These are phyloP conservation scores for Tanacetum coccineum DNA, from an alignment of 129 eudicot species.

Conservation along the genomic window DNA sequence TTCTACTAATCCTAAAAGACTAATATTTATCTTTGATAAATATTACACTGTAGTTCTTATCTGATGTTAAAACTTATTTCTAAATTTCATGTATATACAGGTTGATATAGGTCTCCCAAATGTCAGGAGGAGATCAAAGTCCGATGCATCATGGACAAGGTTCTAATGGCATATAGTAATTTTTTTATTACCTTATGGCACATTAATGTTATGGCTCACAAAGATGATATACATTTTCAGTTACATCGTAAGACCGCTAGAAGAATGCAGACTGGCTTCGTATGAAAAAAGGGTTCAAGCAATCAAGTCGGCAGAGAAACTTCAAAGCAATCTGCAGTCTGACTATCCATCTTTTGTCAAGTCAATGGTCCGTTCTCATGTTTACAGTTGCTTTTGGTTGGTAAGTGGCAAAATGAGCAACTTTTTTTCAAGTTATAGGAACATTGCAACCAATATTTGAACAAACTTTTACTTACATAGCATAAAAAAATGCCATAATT, in stretches of 20 bases:
- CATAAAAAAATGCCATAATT: background rate
- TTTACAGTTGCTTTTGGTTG: conserved; percentile 93
- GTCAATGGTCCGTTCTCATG: conserved; percentile 91
- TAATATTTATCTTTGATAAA: background rate
- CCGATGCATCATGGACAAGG: conserved; percentile 68
- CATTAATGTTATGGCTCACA: conserved; percentile 4
- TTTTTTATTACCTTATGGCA: background rate
- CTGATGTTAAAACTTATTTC: background rate
- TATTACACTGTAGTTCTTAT: background rate
- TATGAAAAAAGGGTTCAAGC: conserved; percentile 52
- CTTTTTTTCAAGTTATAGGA: background rate
- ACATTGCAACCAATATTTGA: background rate
- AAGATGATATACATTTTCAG: conserved; percentile 29
- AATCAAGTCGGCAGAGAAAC: conserved; percentile 54
- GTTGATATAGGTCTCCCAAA: conserved; percentile 54
- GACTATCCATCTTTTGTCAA: conserved; percentile 65
- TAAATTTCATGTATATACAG: conserved; percentile 30
- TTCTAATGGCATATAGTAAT: conserved; percentile 12
- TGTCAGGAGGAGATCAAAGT: conserved; percentile 52
- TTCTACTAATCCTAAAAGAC: no score
- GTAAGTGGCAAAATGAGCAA: conserved; percentile 38
- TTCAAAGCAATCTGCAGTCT: conserved; percentile 53
- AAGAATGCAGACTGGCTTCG: conserved; percentile 60
- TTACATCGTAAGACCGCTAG: conserved; percentile 66
- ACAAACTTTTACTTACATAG: background rate